Evolutionary conservation across 495 filamentous ascomycete genomes (phyloP).

Genomic region (Usnea hakonensis): DNA sequence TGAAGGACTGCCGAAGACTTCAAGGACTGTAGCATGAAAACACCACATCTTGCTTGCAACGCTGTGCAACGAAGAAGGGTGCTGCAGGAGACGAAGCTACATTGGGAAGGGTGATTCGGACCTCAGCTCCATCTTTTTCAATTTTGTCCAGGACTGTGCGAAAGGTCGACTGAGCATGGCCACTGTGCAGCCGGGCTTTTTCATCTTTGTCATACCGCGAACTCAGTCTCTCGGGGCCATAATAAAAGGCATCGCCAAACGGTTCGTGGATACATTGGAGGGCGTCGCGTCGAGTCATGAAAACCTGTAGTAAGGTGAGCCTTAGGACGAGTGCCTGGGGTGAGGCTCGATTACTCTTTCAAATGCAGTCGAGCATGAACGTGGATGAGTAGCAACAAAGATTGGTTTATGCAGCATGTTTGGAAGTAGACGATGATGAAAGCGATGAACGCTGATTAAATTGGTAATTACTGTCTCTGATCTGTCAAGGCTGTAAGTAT

Average conservation of each 20-base stretch:
- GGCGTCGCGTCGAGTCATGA: conserved; percentile 82
- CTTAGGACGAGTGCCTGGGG: neutral
- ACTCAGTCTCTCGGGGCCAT: conserved; percentile 78
- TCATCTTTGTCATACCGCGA: conserved; percentile 68
- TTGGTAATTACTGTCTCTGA: too few relatives aligned
- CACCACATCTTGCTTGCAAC: conserved; percentile 3
- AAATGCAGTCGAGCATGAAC: conserved; percentile 92
- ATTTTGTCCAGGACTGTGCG: conserved; percentile 66
- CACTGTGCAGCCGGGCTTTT: conserved; percentile 57
- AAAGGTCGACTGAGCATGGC: conserved; percentile 70
- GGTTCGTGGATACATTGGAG: conserved; percentile 87
- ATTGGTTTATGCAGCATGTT: conserved; percentile 74
- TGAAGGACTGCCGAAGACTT: neutral
- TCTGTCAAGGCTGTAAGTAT: too few relatives aligned
- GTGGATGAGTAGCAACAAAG: conserved; percentile 87
- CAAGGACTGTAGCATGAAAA: conserved; percentile 10
- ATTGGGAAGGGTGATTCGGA: conserved; percentile 39
- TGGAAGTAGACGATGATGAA: neutral
- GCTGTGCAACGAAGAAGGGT: conserved; percentile 17
- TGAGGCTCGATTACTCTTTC: conserved; percentile 57
- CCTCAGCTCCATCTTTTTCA: conserved; percentile 56
- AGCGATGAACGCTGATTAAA: neutral
- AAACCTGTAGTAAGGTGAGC: conserved; percentile 53
- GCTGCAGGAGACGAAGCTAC: conserved; percentile 13
- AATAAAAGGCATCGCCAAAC: conserved; percentile 95